Conservation (phyloP, 768 basidiomycete genomes). For the Chalciporus chontae region DNA sequence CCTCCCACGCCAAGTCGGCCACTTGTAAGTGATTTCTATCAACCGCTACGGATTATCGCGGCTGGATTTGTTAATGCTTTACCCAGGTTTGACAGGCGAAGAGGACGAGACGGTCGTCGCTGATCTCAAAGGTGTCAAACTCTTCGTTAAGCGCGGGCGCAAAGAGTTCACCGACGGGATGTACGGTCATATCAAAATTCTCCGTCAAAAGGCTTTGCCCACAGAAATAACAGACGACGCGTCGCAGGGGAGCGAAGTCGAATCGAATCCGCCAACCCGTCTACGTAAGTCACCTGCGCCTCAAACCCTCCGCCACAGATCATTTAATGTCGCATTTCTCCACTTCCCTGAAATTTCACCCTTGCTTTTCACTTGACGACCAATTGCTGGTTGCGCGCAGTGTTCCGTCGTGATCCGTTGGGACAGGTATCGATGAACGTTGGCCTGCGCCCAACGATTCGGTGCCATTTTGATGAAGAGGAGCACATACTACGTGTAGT, state of each 20-base stretch:
- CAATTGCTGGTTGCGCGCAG: slow-evolving; percentile 28
- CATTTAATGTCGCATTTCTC: slow-evolving; percentile 12
- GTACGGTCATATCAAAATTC: slow-evolving; percentile 57
- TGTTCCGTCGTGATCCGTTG: slow-evolving; percentile 68
- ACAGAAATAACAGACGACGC: not conserved
- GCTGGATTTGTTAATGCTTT: not conserved
- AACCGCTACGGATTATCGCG: not conserved
- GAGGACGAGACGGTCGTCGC: slow-evolving; percentile 56
- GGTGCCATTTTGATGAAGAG: slow-evolving; percentile 54
- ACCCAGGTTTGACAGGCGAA: slow-evolving; percentile 51
- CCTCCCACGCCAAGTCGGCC: slow-evolving; percentile 7
- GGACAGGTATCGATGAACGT: slow-evolving; percentile 71
- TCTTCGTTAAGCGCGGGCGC: slow-evolving; percentile 39
- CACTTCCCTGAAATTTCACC: not conserved
- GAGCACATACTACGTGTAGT: slow-evolving; percentile 55
- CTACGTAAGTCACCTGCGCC: slow-evolving; percentile 29
- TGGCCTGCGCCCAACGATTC: slow-evolving; percentile 49
- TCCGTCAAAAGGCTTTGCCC: slow-evolving; percentile 34
- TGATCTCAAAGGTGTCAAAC: slow-evolving; percentile 59
- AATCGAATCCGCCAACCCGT: slow-evolving; percentile 21
- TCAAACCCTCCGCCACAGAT: slow-evolving; percentile 18
- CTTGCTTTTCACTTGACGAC: not conserved
- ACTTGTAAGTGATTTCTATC: slow-evolving; percentile 14
- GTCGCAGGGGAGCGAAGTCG: slow-evolving; percentile 5
- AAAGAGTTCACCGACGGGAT: slow-evolving; percentile 59